phyloP scores from a whole-genome alignment of 2,329 filamentous ascomycete genomes.

The Phaeophleospora eucalypticola region DNA sequence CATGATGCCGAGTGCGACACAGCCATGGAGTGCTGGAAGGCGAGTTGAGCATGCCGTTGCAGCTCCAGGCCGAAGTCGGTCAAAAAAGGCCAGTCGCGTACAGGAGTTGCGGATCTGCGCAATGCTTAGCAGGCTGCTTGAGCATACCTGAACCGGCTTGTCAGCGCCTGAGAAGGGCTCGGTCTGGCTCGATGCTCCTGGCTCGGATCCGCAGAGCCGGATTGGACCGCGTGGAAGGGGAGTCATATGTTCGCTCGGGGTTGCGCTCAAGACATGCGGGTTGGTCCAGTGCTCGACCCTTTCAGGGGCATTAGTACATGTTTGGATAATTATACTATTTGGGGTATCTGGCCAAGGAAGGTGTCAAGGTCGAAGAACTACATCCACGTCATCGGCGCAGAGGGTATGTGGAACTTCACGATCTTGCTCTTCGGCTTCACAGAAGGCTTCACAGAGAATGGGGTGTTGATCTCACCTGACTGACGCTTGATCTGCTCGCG shows the following conservation, averaged over 20 bases:
- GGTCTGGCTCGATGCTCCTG: not conserved
- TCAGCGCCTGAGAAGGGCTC: not conserved
- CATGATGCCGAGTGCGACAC: not conserved
- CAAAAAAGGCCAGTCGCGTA: no score
- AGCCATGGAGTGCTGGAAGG: not conserved
- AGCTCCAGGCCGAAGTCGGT: no score
- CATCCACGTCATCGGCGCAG: not conserved
- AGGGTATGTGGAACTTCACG: constrained; percentile 2
- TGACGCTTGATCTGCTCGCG: constrained; percentile 97
- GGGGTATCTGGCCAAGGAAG: not conserved
- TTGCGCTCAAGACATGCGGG: constrained; percentile 4
- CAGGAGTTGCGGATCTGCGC: no score
- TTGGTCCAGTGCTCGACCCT: not conserved
- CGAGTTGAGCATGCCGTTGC: no score
- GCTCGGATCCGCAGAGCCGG: not conserved
- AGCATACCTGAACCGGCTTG: not conserved
- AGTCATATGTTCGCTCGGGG: not conserved
- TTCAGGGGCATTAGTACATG: constrained; percentile 5
- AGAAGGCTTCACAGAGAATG: not conserved
- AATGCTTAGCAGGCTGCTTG: no score
- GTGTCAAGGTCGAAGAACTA: no score
- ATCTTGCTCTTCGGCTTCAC: constrained; percentile 3
- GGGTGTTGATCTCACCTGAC: constrained; percentile 30
- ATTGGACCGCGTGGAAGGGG: not conserved
- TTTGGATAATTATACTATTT: constrained; percentile 4